These are phyloP conservation scores for Ettlia oleoabundans DNA, from an alignment of 139 green algal species.

Conservation along the genomic window DNA sequence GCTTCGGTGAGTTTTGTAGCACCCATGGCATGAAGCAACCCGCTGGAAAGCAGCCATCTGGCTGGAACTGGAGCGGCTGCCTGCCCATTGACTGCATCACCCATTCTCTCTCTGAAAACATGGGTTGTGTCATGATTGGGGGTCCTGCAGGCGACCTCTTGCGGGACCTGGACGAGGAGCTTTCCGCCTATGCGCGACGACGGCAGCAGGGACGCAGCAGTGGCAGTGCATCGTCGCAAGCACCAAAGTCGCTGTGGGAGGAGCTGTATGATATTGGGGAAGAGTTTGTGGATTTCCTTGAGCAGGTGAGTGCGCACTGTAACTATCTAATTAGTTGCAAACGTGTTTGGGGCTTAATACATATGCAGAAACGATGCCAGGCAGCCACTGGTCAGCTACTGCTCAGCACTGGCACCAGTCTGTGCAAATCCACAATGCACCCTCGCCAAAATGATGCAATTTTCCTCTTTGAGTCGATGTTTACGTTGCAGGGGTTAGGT, in stretches of 20 bases:
- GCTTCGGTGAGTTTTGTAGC: slow-evolving; percentile 37
- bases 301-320: slow-evolving; percentile 32
- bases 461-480: too few species aligned
- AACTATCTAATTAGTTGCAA: not conserved
- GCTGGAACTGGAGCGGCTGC: too few species aligned
- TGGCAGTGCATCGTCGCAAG: not conserved
- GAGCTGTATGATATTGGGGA: slow-evolving; percentile 69
- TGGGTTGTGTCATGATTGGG: not conserved
- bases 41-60: too few species aligned
- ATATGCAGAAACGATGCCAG: too few species aligned
- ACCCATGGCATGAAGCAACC: too few species aligned
- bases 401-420: too few species aligned
- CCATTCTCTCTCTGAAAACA: too few species aligned
- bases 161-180: slow-evolving; percentile 66
- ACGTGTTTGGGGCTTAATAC: not conserved
- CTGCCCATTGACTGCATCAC: not conserved
- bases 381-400: too few species aligned
- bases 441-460: too few species aligned
- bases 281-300: slow-evolving; percentile 74
- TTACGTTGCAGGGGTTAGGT: not conserved
- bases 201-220: slow-evolving; percentile 17
- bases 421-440: too few species aligned
- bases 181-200: slow-evolving; percentile 25
- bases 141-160: slow-evolving; percentile 64
- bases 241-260: slow-evolving; percentile 56